Evolutionary conservation across 2,329 filamentous ascomycete species (phyloP), one percentile per base, ranked within the genome.

Genomic region (Cercospora sesami): DNA sequence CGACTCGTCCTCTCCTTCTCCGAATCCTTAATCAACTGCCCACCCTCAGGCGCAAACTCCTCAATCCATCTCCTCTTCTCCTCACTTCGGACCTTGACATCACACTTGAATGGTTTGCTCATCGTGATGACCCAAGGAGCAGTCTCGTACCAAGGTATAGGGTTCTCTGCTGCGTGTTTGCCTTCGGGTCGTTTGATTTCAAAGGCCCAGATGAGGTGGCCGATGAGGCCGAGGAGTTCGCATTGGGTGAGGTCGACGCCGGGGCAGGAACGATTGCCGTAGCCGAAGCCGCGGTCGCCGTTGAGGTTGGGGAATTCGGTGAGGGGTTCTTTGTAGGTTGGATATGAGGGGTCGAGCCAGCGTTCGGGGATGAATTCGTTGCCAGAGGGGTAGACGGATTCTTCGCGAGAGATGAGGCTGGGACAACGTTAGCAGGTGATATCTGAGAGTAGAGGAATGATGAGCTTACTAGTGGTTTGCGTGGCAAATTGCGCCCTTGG

Each of bases 291-390:
- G 33, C 68, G 72, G 70, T 77, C 73, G 68, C 73, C 74, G 69
- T 72, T 71, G 57, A 79, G 72, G 72, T 75, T 78, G 59, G 77
- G 77, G 71, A 76, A 78, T 61, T 79, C 75, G 66, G 73, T 75
- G 28, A 79, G 73, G 5, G 77, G 77, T 67, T 78, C 77, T 64
- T 78, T 76, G 74, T 76, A 79, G 61, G 77, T 78, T 21, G 77
- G 77, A 68, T 75, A 79, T 23, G 70, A 64, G 5, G 77, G 74
- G 39, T 77, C 72, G 63, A 79, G 72, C 72, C 73, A 79, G 53
- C 77, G 75, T 62, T 78, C 74, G 30, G 77, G 77, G 60, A 73
- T 64, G 73, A 78, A 79, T 63, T 76, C 73, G 58, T 75, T 73
- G 45, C 71, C 72, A 42, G 73, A 67, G 10, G 77, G 77, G 70